Conservation (phyloP, 345 rosid genomes). For the Sapria himalayana region DNA sequence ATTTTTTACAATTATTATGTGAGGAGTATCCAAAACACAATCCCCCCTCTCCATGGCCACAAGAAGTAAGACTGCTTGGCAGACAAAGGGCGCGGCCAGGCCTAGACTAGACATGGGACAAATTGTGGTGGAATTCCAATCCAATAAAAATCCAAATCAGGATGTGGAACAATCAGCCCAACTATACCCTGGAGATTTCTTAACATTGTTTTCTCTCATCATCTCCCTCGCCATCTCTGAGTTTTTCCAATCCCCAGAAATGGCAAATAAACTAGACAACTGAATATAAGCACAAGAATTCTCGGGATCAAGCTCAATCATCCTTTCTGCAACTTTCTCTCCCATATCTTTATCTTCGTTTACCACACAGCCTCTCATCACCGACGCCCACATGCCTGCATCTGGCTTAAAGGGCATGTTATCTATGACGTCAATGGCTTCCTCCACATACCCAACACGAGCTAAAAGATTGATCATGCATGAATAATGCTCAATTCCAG, state of each 20-base stretch:
- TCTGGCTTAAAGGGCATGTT: conserved; percentile 44
- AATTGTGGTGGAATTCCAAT: too few species aligned
- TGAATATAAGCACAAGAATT: conserved; percentile 57
- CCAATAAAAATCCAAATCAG: too few species aligned
- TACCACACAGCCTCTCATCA: conserved; percentile 56
- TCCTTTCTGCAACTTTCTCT: conserved; percentile 38
- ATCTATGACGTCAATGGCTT: conserved; percentile 35
- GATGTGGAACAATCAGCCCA: conserved; percentile 28
- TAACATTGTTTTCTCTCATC: conserved; percentile 26
- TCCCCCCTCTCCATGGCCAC: too few species aligned
- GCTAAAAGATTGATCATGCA: conserved; percentile 70
- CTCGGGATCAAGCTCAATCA: conserved; percentile 63
- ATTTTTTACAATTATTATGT: too few species aligned
- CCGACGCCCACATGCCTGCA: conserved; percentile 52
- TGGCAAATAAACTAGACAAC: conserved; percentile 43
- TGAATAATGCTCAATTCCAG: conserved; percentile 51
- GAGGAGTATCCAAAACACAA: too few species aligned
- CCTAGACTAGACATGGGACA: too few species aligned
- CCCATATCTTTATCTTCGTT: conserved; percentile 49
- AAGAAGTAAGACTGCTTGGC: too few species aligned
- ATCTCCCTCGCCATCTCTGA: conserved; percentile 30
- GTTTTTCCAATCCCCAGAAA: conserved; percentile 63
- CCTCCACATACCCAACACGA: conserved; percentile 51
- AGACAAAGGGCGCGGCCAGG: too few species aligned
- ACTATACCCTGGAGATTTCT: conserved; percentile 37